Evolutionary conservation across 768 basidiomycete genomes (phyloP), one percentile per base, ranked within the genome.

Genomic region (Pleurotus citrinopileatus): DNA sequence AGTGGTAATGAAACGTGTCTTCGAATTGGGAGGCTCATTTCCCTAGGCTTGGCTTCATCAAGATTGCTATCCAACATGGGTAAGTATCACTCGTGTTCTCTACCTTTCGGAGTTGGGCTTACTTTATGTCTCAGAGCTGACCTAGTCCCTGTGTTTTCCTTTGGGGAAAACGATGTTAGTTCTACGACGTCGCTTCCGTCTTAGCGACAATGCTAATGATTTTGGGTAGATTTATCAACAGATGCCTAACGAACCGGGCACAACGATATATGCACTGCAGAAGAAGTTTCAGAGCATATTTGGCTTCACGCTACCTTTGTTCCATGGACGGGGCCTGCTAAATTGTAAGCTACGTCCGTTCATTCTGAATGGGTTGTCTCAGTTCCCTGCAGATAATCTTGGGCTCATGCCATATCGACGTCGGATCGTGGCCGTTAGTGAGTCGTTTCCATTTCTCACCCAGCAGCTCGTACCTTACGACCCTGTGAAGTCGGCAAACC

Each of bases 121-220:
- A 34, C 13, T 37, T 37, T 32, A 12, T 51, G 20, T 44, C n/a
- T 12, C 59, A 94, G 94, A 52, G 97, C 97, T 34, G 93, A 95
- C 63, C 76, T 99, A 9, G 97, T 99, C 0, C 97, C 97, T 0
- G 95, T 98, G 2, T 98, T 99, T 65, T 95, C 93, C 4, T 99
- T 99, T 61, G 97, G 97, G 10, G 97, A 99, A 75, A 98, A 98
- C 66, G 97, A 98, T 68, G 95, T 95, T 57, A 64, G 83, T 77
- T 7, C 23, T 13, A 32, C n/a, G 29, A 6, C 7, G 29, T 13
- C 29, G 6, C 26, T 4, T 45, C 37, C 8, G 15, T 43, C 22
- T 38, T 42, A 5, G 48, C 50, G 34, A 2, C 48, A n/a, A 4
- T 54, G 32, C 38, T 40, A 7, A 40, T 19, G 2, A 13, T n/a